Evolutionary conservation across 129 eudicot species (phyloP), one percentile per base, ranked within the genome.

Genomic region (Pseudognaphalium luteoalbum): DNA sequence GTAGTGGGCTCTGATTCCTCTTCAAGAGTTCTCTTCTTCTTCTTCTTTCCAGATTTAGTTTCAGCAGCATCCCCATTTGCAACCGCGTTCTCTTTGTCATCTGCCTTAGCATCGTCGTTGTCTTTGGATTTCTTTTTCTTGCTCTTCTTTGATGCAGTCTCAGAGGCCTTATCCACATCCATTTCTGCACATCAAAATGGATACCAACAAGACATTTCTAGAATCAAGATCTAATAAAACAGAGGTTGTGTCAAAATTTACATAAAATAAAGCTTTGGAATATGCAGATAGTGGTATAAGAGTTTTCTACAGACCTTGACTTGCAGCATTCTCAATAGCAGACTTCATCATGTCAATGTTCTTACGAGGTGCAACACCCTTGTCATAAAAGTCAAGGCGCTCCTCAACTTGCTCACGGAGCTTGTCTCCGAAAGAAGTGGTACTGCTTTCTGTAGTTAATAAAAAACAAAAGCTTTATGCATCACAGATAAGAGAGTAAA

Each of bases 351-450:
- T 87, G 30, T 91, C 98, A 51, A 94, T 87, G 81, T 94, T 94
- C 81, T 94, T 94, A 19, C 96, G 87, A 21, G 98, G 98, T 29
- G 98, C 98, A 84, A 94, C 93, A 41, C 98, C 98, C 72, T 88
- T 91, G 81, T 91, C 97, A 56, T 91, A 91, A 44, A 91, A 91
- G 64, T 91, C 95, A 1, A 93, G 98, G 6, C 98, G 83, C 77
- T 93, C 98, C 76, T 93, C 98, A 66, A 93, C 97, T 87, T 90
- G 97, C 56, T 87, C 96, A 30, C 91, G 91, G 2, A 93, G 93
- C 74, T 90, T 88, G 19, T 93, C 98, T 66, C 98, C 97, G 72
- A 93, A 93, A 34, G 87, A 76, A 74, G 92, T 87, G 35, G 90
- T 86, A 65, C 71, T 83, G 68, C 82, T 88, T 22, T 93, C 98